These are phyloP conservation scores for Acanthamoeba lenticulata DNA, from an alignment of 208 protist genomes.

Conservation along the genomic window DNA sequence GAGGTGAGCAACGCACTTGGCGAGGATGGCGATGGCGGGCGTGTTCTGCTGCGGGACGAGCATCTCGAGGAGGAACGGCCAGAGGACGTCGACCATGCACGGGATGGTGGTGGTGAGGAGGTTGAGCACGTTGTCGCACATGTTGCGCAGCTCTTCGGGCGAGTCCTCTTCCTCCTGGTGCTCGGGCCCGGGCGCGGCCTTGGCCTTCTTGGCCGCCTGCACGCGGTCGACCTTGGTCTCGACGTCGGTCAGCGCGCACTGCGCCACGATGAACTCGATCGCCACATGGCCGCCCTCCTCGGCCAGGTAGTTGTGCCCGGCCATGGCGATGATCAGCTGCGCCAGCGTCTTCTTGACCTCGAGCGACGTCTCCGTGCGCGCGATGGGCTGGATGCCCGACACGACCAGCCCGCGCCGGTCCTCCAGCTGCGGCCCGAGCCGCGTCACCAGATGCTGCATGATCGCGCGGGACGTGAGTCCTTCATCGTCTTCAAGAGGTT, in stretches of 20 bases:
- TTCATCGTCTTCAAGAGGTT: too few species aligned
- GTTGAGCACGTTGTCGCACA: constrained; percentile 80
- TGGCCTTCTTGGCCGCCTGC: constrained; percentile 32
- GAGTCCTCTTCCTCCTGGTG: constrained; percentile 48
- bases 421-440: constrained; percentile 40
- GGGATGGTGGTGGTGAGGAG: constrained; percentile 79
- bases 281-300: constrained; percentile 71
- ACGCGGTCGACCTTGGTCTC: constrained; percentile 3
- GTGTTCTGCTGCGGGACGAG: constrained; percentile 66
- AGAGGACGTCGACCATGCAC: constrained; percentile 79
- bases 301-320: constrained; percentile 64
- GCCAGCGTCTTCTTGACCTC: constrained; percentile 74
- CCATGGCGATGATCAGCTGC: constrained; percentile 79
- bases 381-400: constrained; percentile 74
- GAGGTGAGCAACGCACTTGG: constrained; percentile 69
- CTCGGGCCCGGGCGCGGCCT: background rate
- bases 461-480: too few species aligned
- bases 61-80: constrained; percentile 78
- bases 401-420: constrained; percentile 77
- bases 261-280: constrained; percentile 76
- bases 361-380: constrained; percentile 67
- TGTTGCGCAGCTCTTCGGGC: constrained; percentile 69
- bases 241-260: constrained; percentile 52
- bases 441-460: background rate
- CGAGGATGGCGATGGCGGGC: constrained; percentile 57